A percentile compares a stretch with the other conserved stretches of the same genome.
Conservation (phyloP, 225 moss, liverwort and hornwort genomes). For the Marchantia polymorpha region DNA sequence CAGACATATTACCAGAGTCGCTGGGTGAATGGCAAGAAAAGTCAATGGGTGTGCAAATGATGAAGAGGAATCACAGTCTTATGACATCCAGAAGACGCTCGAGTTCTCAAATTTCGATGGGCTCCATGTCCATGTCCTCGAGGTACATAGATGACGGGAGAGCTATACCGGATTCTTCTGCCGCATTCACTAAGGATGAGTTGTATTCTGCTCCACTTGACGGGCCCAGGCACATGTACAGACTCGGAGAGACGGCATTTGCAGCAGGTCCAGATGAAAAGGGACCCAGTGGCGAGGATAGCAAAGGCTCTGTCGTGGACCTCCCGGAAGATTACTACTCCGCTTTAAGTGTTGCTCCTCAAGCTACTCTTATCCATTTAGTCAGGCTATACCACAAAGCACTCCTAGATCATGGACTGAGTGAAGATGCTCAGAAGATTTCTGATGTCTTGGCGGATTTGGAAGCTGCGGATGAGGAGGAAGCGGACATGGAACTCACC, state of each 20-base stretch:
- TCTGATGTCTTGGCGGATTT: slow-evolving; percentile 51
- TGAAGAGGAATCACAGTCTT: slow-evolving; percentile 41
- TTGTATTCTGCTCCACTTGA: not conserved
- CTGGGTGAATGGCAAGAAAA: slow-evolving; percentile 79
- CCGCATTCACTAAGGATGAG: no score
- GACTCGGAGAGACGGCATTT: not conserved
- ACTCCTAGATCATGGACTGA: slow-evolving; percentile 62
- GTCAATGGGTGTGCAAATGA: slow-evolving; percentile 45
- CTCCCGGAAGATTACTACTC: slow-evolving; percentile 52
- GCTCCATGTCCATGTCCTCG: slow-evolving; percentile 6
- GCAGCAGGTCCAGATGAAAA: not conserved
- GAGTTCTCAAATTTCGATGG: slow-evolving; percentile 27
- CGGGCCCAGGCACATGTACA: slow-evolving; percentile 3
- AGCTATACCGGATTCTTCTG: not conserved
- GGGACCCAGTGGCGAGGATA: not conserved
- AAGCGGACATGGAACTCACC: slow-evolving; percentile 50
- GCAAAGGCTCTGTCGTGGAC: slow-evolving; percentile 24
- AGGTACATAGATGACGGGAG: not conserved
- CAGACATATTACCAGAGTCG: slow-evolving; percentile 61
- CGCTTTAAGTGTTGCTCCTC: slow-evolving; percentile 64
- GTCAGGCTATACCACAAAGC: slow-evolving; percentile 84
- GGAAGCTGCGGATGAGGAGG: slow-evolving; percentile 42
- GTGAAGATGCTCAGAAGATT: slow-evolving; percentile 75
- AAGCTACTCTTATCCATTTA: slow-evolving; percentile 72
- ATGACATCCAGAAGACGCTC: slow-evolving; percentile 39